Evolutionary conservation across 495 filamentous ascomycete genomes (phyloP).

Genomic region (Peziza echinospora): DNA sequence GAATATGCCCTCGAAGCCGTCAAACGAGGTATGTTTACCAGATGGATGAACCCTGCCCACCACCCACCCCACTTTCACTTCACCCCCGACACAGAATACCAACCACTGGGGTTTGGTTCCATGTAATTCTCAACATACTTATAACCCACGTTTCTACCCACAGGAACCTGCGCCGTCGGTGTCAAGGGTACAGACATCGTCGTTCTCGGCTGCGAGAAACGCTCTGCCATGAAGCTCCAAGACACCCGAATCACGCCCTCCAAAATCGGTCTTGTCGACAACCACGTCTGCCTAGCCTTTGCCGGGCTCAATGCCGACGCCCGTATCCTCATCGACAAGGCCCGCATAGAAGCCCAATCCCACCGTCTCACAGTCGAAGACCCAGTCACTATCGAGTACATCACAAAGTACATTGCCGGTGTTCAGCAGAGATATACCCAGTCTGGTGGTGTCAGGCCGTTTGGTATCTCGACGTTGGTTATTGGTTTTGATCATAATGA

Average conservation of each 20-base stretch:
- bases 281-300: slow-evolving; percentile 89
- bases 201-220: slow-evolving; percentile 92
- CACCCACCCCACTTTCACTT: neutral
- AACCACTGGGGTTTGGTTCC: neutral
- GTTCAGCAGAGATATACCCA: slow-evolving; percentile 98
- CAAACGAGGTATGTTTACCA: slow-evolving; percentile 53
- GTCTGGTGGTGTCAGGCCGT: slow-evolving; percentile 88
- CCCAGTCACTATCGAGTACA: slow-evolving; percentile 93
- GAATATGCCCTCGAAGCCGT: slow-evolving; percentile 98
- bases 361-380: slow-evolving; percentile 97
- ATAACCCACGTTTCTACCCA: too few species aligned
- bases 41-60: neutral
- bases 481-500: slow-evolving; percentile 92
- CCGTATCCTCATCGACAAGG: slow-evolving; percentile 91
- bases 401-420: slow-evolving; percentile 92
- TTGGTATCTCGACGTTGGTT: slow-evolving; percentile 91
- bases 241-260: slow-evolving; percentile 97
- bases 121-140: too few species aligned
- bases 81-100: slow-evolving; percentile 2
- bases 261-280: slow-evolving; percentile 87
- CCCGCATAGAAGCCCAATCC: slow-evolving; percentile 85
- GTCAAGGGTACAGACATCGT: slow-evolving; percentile 91
- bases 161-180: slow-evolving; percentile 91
- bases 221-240: slow-evolving; percentile 96
- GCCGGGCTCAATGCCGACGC: slow-evolving; percentile 95